Evolutionary conservation across 495 filamentous ascomycete species (phyloP), one percentile per base, ranked within the genome.

Genomic region (Penicillium maclennaniae): DNA sequence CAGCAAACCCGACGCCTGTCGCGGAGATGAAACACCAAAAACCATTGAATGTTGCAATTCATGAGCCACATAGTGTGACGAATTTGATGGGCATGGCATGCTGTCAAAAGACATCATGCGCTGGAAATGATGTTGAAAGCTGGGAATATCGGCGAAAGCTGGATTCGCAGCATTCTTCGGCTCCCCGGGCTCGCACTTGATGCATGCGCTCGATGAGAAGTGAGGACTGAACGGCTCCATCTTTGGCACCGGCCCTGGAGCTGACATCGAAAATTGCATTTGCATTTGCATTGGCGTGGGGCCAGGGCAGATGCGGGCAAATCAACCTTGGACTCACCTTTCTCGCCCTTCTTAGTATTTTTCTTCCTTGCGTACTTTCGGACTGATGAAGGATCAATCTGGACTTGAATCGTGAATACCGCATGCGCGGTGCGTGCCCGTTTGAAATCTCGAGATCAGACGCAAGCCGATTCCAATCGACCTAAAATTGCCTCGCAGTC

Each of bases 341-440:
- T 55, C 43, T 53, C 46, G 3, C 31, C 43, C 43, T 57, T 58
- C 40, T 62, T 66, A n/a, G 45, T 1, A 17, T 45, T 60, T 36
- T 55, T 52, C 47, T 39, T 59, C 21, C 42, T 47, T 10, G 31
- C 19, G 50, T 42, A 34, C 60, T 48, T 7, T 67, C 59, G 12
- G 69, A 47, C n/a, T 3, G 59, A 53, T 7, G 55, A 67, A 20
- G 77, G 77, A 51, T 84, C 81, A 75, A 83, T 83, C 46, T 82
- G 78, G 28, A 26, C 34, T 78, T 73, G 51, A 89, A 88, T 38
- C 87, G 83, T 19, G 82, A 84, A 67, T 82, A 91, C 31, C 87
- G 85, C 87, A 91, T 91, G 42, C 87, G 85, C 27, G 87, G 86
- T 8, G 87, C 87, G 67, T 91, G 87, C 60, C 86, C 87, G 62